Evolutionary conservation across 441 rosid species (phyloP).

Genomic region (Bocquillonia castaneifolia): DNA sequence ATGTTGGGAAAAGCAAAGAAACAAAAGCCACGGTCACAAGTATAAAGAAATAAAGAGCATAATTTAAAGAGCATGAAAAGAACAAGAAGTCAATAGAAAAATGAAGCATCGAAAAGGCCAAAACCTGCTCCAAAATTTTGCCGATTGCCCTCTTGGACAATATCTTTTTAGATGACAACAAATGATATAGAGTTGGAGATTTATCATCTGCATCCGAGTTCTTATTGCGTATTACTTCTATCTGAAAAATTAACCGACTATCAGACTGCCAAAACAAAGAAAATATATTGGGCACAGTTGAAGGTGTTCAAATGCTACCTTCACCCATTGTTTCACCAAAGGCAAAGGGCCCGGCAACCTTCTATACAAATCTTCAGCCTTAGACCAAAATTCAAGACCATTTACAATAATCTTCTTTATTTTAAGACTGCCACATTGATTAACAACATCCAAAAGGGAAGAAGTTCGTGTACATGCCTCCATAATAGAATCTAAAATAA

Average conservation of each 20-base stretch:
- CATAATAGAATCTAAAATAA: conserved; percentile 43
- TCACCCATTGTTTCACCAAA: conserved; percentile 90
- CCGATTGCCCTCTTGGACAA: conserved; percentile 43
- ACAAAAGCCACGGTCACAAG: conserved; percentile 11
- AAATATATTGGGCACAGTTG: conserved; percentile 6
- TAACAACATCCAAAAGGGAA: conserved; percentile 71
- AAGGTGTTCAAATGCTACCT: conserved; percentile 47
- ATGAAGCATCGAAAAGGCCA: conserved; percentile 16
- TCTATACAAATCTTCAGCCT: conserved; percentile 46
- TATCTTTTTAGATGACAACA: conserved; percentile 46
- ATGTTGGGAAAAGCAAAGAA: conserved; percentile 10
- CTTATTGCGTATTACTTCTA: conserved; percentile 43
- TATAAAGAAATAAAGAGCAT: neutral
- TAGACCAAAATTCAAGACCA: conserved; percentile 65
- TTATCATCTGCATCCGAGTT: conserved; percentile 35
- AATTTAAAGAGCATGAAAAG: neutral
- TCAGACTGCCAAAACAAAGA: conserved; percentile 29
- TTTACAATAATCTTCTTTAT: conserved; percentile 36
- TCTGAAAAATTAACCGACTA: conserved; percentile 44
- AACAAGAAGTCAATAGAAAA: neutral
- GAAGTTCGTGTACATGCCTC: conserved; percentile 67
- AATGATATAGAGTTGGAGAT: conserved; percentile 44
- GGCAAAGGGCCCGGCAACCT: conserved; percentile 56
- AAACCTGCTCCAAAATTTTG: conserved; percentile 81
- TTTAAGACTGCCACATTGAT: conserved; percentile 47